Evolutionary conservation across 495 filamentous ascomycete species (phyloP).

Genomic region (Trichoderma virens): DNA sequence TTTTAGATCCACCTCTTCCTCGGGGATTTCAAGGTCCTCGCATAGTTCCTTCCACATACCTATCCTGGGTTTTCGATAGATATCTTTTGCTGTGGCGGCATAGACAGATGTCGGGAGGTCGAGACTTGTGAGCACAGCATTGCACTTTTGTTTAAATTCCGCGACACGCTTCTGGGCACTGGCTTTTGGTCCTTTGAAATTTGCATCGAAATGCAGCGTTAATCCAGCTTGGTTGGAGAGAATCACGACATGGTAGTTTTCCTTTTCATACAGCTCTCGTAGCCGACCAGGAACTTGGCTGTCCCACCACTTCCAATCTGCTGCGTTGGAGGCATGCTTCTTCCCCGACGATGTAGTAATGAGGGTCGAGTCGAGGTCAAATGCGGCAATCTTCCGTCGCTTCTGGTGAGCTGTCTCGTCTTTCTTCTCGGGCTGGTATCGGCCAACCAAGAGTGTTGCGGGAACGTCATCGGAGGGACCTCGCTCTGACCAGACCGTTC

Average conservation of each 20-base stretch:
- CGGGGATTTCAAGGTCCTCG: conserved; percentile 61
- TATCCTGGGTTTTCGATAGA: conserved; percentile 74
- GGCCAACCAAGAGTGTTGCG: conserved; percentile 65
- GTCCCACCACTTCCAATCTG: conserved; percentile 97
- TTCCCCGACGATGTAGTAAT: conserved; percentile 76
- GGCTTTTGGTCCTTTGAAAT: conserved; percentile 56
- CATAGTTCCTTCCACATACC: conserved; percentile 88
- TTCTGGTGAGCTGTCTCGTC: conserved; percentile 21
- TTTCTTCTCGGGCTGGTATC: conserved; percentile 44
- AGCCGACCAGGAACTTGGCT: conserved; percentile 56
- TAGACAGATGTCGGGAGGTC: conserved; percentile 74
- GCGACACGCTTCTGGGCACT: conserved; percentile 52
- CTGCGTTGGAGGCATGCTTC: conserved; percentile 56
- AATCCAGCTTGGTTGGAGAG: conserved; percentile 86
- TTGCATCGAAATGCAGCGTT: conserved; percentile 55
- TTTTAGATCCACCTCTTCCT: conserved; percentile 54
- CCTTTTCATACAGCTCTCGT: conserved; percentile 50
- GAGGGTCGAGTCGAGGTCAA: conserved; percentile 93
- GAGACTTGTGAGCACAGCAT: conserved; percentile 59
- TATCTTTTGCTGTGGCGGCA: conserved; percentile 73
- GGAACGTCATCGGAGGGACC: conserved; percentile 30
- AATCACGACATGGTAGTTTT: conserved; percentile 72
- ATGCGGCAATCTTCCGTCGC: conserved; percentile 67
- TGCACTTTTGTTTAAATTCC: conserved; percentile 73
- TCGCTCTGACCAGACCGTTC: conserved; percentile 65